Evolutionary conservation across 176 grass and related monocot genomes (phyloP), one percentile per base, ranked within the genome.

Genomic region (Aechmea fasciata): DNA sequence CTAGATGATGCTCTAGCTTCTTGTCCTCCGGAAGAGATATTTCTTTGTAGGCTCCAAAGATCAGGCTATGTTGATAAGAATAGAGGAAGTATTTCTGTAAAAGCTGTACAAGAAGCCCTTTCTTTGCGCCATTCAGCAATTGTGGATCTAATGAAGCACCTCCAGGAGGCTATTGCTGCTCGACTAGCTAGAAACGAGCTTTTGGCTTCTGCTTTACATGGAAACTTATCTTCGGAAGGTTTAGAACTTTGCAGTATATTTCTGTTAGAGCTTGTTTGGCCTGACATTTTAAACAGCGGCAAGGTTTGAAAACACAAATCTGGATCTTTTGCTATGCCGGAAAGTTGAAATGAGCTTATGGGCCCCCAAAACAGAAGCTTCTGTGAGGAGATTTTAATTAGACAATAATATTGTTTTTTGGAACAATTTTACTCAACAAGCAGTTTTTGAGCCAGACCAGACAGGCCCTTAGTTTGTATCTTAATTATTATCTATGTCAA

Each of bases 1-100:
- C 33, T 41, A 41, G 33, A 41, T 85, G 92, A 92, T 80, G 80
- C 79, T 71, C 49, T 91, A 29, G 85, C 78, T 25, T 78, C 76
- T 1, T 96, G 83, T 73, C 76, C 86, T 73, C 79, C 83, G 14
- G 85, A 92, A 68, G 88, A 96, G 64, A 89, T 85, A 78, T 96
- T 96, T 85, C 83, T 96, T 63, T 89, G 76, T 49, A 91, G 77
- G 65, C 78, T 96, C 65, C 75, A 89, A 51, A 81, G 82, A 79
- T 80, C 79, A 63, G 78, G 23, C 11, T 70, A 71, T 80, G 14
- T 70, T 63, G 75, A 80, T 66, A 85, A 68, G 63, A 66, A 33
- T 25, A 54, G 51, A 50, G 51, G 63, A 33, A 81, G 53, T 76
- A 76, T 75, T 50, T 50, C 73, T 22, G 49, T 84, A 23, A 78